Base-by-base conservation (phyloP, 2,329 filamentous ascomycete genomes). In the Xylaria digitata region DNA sequence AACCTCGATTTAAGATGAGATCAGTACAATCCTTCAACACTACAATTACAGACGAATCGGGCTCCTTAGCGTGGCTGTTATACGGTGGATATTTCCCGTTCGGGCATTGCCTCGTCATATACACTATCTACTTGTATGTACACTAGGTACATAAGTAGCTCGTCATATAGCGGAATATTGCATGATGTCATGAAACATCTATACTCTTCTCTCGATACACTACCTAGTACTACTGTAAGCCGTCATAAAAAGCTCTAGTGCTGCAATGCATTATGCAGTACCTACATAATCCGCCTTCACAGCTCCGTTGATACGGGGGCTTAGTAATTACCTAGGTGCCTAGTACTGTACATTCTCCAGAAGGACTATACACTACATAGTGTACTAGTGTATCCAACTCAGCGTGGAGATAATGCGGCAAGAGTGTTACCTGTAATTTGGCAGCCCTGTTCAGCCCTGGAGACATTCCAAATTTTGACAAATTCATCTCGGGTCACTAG, bases 391-490 rank as follows among this genome's bases (percentile, higher is more conserved):
- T 60, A 50, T 40, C 49, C 60, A 52, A 50, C 21, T 13, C n/a
- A 23, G 42, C 45, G 45, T 62, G 46, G 57, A 30, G 52, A 56
- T 45, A 65, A 50, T 26, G 34, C 48, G 40, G 19, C 11, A 40
- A 40, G 34, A 30, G 37, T 67, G 61, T 64, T 64, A 64, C 65
- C 61, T 65, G 57, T 60, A 65, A 66, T 66, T 26, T 55, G 30
- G 21, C 53, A 11, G 34, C 45, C 61, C 61, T 52, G 53, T 26
- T 49, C 43, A 50, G 53, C 26, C 54, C 53, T 61, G 54, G 46
- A 2, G 57, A 49, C 50, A 68, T 71, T 70, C 70, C 67, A 71
- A 70, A 70, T 71, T 65, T 68, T 61, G 65, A 66, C 67, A 63
- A 67, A 70, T 70, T 62, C 63, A 66, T 65, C 63, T 63, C 55